phyloP scores from a whole-genome alignment of 192 early-diverging fungal species.

The Endogone sp. region DNA sequence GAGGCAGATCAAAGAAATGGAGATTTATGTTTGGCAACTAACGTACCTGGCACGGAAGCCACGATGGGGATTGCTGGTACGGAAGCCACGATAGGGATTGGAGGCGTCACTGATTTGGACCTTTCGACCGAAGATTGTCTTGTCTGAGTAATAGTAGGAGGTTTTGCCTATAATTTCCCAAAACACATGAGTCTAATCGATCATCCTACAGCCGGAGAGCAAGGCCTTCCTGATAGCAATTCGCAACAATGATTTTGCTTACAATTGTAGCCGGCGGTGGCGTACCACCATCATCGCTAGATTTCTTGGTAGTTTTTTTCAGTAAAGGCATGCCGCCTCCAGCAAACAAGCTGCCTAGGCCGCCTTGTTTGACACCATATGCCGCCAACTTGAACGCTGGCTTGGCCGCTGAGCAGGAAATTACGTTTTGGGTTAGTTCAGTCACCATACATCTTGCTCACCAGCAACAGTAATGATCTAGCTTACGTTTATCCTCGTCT shows the following conservation, averaged over 20 bases:
- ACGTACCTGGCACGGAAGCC: neutral
- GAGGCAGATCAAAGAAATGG: no score
- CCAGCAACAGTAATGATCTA: neutral
- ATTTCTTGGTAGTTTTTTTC: conserved; percentile 48
- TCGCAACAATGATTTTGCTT: no score
- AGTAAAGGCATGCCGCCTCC: conserved; percentile 64
- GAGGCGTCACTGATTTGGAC: no score
- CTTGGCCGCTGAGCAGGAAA: neutral
- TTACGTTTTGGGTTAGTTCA: neutral
- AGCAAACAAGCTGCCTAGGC: conserved; percentile 70
- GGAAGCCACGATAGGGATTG: no score
- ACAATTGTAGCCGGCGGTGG: neutral
- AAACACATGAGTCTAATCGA: no score
- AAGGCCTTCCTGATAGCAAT: no score
- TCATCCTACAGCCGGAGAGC: no score
- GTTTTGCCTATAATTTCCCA: no score
- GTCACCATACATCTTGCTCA: conserved; percentile 8
- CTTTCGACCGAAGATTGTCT: no score
- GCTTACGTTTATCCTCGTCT: conserved; percentile 6
- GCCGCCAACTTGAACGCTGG: conserved; percentile 61
- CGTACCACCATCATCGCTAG: neutral
- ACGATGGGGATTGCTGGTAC: no score
- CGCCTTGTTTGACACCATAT: conserved; percentile 77
- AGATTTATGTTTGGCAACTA: no score
- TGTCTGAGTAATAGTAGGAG: no score